Percentiles rank a stretch among this genome's conserved stretches.
Evolutionary conservation across 2,329 filamentous ascomycete species (phyloP).

Genomic region (Coniochaeta prunicola): DNA sequence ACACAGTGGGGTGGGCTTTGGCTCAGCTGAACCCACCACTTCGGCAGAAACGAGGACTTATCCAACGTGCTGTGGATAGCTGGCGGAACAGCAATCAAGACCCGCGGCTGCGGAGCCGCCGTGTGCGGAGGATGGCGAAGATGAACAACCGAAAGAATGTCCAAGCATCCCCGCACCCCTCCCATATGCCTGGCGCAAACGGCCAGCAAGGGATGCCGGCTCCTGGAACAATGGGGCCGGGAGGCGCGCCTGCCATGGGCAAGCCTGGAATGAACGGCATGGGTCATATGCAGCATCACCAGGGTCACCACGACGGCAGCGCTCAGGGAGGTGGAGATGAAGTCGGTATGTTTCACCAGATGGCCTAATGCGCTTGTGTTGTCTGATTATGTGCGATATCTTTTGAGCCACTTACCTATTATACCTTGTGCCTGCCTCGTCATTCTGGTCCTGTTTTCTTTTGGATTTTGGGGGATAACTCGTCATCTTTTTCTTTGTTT

Average conservation of each 20-base stretch:
- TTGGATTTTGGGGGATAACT: slow-evolving; percentile 20
- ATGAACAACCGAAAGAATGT: slow-evolving; percentile 79
- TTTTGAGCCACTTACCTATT: slow-evolving; percentile 17
- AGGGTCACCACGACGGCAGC: slow-evolving; percentile 61
- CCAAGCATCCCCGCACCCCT: slow-evolving; percentile 21
- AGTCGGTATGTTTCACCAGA: slow-evolving; percentile 98
- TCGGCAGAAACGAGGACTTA: slow-evolving; percentile 87
- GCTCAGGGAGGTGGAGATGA: slow-evolving; percentile 66
- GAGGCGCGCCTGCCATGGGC: slow-evolving; percentile 48
- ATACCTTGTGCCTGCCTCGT: slow-evolving; percentile 20
- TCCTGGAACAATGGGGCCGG: slow-evolving; percentile 55
- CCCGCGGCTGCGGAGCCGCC: slow-evolving; percentile 77
- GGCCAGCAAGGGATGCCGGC: slow-evolving; percentile 59
- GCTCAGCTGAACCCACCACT: slow-evolving; percentile 88
- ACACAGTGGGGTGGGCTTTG: slow-evolving; percentile 98
- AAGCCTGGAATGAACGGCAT: slow-evolving; percentile 61
- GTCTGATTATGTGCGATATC: slow-evolving; percentile 23
- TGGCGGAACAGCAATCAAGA: slow-evolving; percentile 99
- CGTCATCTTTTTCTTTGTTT: slow-evolving; percentile 14
- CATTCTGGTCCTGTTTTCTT: slow-evolving; percentile 16
- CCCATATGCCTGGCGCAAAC: slow-evolving; percentile 45
- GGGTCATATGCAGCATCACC: slow-evolving; percentile 68
- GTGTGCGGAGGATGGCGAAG: slow-evolving; percentile 93
- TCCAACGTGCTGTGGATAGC: slow-evolving; percentile 94
- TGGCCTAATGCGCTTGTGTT: slow-evolving; percentile 52